A percentile compares a stretch with the other conserved stretches of the same genome.
Conservation (phyloP, 768 basidiomycete genomes). For the Russula compacta region DNA sequence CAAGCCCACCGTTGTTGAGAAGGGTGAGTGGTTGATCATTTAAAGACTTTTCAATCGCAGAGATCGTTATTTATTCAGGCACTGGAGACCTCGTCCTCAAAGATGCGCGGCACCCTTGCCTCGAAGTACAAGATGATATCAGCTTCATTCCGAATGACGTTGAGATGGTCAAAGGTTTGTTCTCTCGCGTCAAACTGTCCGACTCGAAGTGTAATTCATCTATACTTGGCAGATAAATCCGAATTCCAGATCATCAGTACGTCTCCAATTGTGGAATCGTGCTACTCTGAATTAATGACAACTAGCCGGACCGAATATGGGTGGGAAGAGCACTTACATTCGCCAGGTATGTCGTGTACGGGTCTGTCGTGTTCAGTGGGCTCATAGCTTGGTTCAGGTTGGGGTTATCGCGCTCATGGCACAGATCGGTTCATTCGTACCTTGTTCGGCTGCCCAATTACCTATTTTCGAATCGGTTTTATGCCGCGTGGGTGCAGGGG, state of each 20-base stretch:
- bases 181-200: background rate
- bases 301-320: slow-evolving; percentile 95
- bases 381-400: slow-evolving; percentile 39
- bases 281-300: background rate
- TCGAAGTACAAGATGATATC: slow-evolving; percentile 94
- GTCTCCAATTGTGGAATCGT: slow-evolving; percentile 19
- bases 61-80: slow-evolving; percentile 35
- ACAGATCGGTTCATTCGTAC: slow-evolving; percentile 92
- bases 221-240: slow-evolving; percentile 46
- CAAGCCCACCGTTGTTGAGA: slow-evolving; percentile 71
- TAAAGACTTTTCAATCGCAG: background rate
- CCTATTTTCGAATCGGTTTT: slow-evolving; percentile 95
- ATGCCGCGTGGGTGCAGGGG: slow-evolving; percentile 94
- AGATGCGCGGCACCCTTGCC: slow-evolving; percentile 90
- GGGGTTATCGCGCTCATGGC: slow-evolving; percentile 97
- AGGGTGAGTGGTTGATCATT: slow-evolving; percentile 38
- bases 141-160: slow-evolving; percentile 95
- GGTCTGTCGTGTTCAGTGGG: background rate
- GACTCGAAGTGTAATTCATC: background rate
- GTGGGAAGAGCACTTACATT: slow-evolving; percentile 96
- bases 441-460: slow-evolving; percentile 74
- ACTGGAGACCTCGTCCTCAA: slow-evolving; percentile 69
- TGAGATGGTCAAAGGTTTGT: slow-evolving; percentile 78
- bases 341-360: slow-evolving; percentile 48
- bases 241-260: slow-evolving; percentile 94